Conservation (phyloP, 31 red algal species). For the Endocladia muricata region DNA sequence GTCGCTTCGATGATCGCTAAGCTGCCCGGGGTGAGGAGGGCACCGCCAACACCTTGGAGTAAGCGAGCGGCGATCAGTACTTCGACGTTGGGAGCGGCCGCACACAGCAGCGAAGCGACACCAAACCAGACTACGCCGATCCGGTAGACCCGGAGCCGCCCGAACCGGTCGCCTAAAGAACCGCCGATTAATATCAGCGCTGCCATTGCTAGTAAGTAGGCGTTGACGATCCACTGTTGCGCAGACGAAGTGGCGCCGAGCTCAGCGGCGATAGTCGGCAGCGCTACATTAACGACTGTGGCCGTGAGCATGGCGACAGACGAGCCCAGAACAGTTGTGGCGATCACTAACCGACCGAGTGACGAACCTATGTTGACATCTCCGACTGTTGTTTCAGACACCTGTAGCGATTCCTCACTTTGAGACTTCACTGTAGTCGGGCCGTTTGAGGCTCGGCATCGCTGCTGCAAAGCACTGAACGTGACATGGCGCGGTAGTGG, state of each 20-base stretch:
- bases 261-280: background rate
- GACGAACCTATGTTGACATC: too few species aligned
- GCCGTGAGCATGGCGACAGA: background rate
- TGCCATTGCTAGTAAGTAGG: background rate
- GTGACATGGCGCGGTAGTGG: too few species aligned
- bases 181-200: background rate
- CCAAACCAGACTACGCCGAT: background rate
- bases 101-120: conserved; percentile 4
- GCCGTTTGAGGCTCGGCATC: too few species aligned
- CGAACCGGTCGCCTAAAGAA: background rate
- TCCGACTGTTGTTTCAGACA: too few species aligned
- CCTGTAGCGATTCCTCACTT: too few species aligned
- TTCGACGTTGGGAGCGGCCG: background rate
- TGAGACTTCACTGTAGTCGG: too few species aligned
- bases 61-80: background rate
- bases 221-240: background rate
- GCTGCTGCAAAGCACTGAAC: too few species aligned
- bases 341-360: too few species aligned
- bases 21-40: background rate
- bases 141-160: background rate
- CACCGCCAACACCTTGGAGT: conserved; percentile 3
- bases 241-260: background rate
- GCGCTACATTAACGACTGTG: background rate
- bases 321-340: background rate
- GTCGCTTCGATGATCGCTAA: background rate